A percentile compares a stretch with the other conserved stretches of the same genome.
phyloP scores from a whole-genome alignment of 2,329 filamentous ascomycete genomes.

The Monosporascus sp. region DNA sequence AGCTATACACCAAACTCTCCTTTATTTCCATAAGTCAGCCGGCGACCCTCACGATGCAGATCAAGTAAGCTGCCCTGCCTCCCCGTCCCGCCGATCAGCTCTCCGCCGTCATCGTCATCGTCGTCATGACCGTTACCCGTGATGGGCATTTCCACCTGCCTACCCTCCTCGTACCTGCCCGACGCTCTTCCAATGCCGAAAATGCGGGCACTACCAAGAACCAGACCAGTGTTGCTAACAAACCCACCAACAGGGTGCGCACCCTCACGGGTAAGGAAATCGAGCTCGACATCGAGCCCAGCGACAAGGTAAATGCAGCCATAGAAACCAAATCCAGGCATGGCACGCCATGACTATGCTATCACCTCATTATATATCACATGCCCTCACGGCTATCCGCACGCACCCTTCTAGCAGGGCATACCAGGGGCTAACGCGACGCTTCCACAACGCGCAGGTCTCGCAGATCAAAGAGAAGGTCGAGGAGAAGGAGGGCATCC shows the following conservation, averaged over 20 bases:
- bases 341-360: neutral
- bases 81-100: neutral
- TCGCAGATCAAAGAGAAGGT: conserved; percentile 97
- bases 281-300: conserved; percentile 91
- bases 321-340: too few species aligned
- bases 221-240: too few species aligned
- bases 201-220: too few species aligned
- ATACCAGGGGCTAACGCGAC: neutral
- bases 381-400: neutral
- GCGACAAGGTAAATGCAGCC: conserved; percentile 69
- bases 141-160: too few species aligned
- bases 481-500: conserved; percentile 98
- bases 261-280: conserved; percentile 99
- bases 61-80: conserved; percentile 40
- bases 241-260: conserved; percentile 62
- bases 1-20: too few species aligned
- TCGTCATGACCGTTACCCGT: too few species aligned
- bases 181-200: too few species aligned
- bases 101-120: neutral
- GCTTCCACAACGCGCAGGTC: conserved; percentile 50
- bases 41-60: conserved; percentile 34
- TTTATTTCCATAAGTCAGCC: neutral
- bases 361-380: neutral
- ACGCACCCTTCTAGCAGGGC: neutral
- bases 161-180: too few species aligned